Evolutionary conservation across 306 rosid species (phyloP), one percentile per base, ranked within the genome.

Genomic region (Pyrus communis): DNA sequence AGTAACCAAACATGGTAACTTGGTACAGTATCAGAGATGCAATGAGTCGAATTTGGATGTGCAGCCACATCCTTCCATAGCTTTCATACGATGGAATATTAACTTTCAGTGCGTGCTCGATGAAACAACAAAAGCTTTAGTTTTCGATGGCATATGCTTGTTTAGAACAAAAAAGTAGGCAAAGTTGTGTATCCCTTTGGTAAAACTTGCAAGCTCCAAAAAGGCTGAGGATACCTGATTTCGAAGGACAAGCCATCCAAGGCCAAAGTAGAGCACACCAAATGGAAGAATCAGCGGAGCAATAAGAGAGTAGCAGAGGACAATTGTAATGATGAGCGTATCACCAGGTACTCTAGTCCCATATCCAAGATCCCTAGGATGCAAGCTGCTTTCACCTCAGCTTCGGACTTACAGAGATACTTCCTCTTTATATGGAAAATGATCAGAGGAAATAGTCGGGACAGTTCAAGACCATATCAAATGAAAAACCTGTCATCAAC

Each of bases 1-100:
- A 88, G 90, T 84, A 96, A 54, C 99, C 99, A 38, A 87, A 0
- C 99, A 92, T 92, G 68, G 98, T 91, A 57, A 92, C 66, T 79
- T 96, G 99, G 88, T 80, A 92, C 18, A 96, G 13, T 35, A 92
- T 49, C 81, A 96, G 83, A 73, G 99, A 13, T 62, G 98, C 98
- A 5, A 96, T 67, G 35, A 92, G 62, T 13, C 98, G 91, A 69
- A 69, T 60, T 74, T 70, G 63, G 33, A 96, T 76, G 92, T 96
- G 98, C 0, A 98, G 99, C 99, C 99, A 91, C 85, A 95, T 81
- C 83, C 87, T 95, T 82, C 99, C 98, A 71, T 92, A 79, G 67
- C 96, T 91, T 83, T 92, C 99, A 42, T 87, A 95, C 3, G 91
- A n/a, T 52, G 99, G 98, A 77, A 91, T 90, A 42, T 92, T 85